These are phyloP conservation scores for Funneliformis mosseae DNA, from an alignment of 192 early-diverging fungal species.

Conservation along the genomic window DNA sequence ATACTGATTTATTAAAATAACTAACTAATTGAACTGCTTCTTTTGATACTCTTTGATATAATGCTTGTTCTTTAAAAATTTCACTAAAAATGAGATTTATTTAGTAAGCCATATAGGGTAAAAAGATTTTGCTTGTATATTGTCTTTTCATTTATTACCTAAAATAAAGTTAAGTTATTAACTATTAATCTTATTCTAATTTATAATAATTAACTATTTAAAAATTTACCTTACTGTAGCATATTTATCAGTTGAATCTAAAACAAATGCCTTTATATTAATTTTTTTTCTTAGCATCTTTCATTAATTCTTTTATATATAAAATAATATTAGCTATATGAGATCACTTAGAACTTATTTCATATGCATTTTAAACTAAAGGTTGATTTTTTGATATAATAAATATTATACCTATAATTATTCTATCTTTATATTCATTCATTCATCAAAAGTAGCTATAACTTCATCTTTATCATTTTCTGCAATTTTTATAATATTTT, in stretches of 20 bases:
- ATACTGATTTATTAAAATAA: background rate
- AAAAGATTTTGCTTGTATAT: slow-evolving; percentile 14
- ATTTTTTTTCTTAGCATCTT: background rate
- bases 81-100: slow-evolving; percentile 4
- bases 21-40: slow-evolving; percentile 5
- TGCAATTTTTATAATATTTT: too few species aligned
- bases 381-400: background rate
- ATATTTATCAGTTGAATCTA: slow-evolving; percentile 2
- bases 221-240: background rate
- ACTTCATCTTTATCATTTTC: slow-evolving; percentile 1
- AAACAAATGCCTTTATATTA: background rate
- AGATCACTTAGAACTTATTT: background rate
- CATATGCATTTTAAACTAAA: background rate
- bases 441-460: slow-evolving; percentile 3
- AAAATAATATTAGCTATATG: background rate
- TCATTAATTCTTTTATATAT: background rate
- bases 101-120: background rate
- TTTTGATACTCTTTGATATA: slow-evolving; percentile 11
- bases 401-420: background rate
- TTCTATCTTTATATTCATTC: background rate
- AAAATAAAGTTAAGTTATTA: too few species aligned
- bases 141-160: background rate
- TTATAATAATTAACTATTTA: background rate
- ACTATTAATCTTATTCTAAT: too few species aligned
- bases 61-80: background rate